Conservation (phyloP, 139 green algal species). For the Chlorella sp. region DNA sequence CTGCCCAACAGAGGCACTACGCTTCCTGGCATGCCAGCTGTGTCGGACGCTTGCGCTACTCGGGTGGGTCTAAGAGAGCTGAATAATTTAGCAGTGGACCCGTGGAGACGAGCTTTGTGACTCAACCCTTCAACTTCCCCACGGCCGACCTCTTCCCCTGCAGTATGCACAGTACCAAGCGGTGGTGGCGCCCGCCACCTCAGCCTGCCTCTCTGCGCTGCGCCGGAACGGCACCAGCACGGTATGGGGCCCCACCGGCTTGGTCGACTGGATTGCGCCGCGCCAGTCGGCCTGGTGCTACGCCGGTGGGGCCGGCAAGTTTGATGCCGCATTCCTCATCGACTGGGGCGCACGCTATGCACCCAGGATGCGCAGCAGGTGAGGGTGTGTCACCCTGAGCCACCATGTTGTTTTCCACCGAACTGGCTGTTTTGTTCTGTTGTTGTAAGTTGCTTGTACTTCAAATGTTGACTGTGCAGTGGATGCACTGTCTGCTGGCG, state of each 20-base stretch:
- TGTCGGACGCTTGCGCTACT: no score
- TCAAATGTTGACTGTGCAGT: no score
- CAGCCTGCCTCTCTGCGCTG: neutral
- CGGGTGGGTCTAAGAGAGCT: no score
- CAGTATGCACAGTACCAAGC: conserved; percentile 47
- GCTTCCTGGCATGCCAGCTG: neutral
- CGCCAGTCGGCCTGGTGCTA: conserved; percentile 43
- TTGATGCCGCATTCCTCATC: conserved; percentile 52
- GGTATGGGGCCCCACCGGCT: neutral
- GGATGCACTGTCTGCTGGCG: neutral
- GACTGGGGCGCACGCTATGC: conserved; percentile 56
- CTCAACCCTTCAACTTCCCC: no score
- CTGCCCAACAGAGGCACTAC: no score
- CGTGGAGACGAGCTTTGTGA: no score
- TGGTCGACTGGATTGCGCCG: conserved; percentile 48
- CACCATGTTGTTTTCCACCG: no score
- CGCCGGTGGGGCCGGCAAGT: conserved; percentile 7
- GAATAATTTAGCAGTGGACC: no score
- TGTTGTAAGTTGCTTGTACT: no score
- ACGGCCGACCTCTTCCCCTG: no score
- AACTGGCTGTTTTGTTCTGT: no score
- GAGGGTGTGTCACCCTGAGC: neutral
- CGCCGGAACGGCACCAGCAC: neutral
- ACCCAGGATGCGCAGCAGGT: conserved; percentile 42
- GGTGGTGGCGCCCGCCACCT: neutral